Evolutionary conservation across 768 basidiomycete genomes (phyloP).

Genomic region (Calocybe indica): DNA sequence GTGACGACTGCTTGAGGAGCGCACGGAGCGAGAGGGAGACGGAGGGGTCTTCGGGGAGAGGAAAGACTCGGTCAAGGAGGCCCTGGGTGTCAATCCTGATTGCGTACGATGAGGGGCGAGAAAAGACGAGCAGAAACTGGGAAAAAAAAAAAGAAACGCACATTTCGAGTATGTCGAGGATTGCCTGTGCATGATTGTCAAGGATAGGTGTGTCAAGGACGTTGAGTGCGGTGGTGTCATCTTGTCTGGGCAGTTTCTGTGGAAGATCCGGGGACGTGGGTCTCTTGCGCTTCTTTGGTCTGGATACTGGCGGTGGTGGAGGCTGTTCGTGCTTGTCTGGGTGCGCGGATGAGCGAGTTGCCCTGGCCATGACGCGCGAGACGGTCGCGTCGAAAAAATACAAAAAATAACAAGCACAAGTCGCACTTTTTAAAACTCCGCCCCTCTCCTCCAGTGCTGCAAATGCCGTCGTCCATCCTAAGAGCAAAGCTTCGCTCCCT

Average conservation of each 20-base stretch:
- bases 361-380: constrained; percentile 54
- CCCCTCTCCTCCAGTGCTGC: constrained; percentile 6
- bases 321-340: constrained; percentile 24
- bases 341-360: constrained; percentile 55
- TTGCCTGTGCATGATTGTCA: constrained; percentile 37
- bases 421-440: constrained; percentile 23
- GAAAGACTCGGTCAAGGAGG: constrained; percentile 75
- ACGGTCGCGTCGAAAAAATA: constrained; percentile 6
- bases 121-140: not conserved
- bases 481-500: constrained; percentile 44
- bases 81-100: constrained; percentile 66
- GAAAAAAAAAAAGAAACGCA: constrained; percentile 18
- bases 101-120: constrained; percentile 2
- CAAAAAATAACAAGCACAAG: not conserved
- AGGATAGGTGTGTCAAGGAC: not conserved
- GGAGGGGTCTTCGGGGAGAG: constrained; percentile 36
- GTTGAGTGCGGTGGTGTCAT: constrained; percentile 12
- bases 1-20: constrained; percentile 46
- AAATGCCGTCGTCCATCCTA: constrained; percentile 25
- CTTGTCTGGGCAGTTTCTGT: constrained; percentile 32
- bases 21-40: constrained; percentile 47
- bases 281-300: constrained; percentile 68
- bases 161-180: constrained; percentile 58
- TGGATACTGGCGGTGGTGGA: constrained; percentile 11
- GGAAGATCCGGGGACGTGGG: no score